A percentile compares a stretch with the other conserved stretches of the same genome.
Evolutionary conservation across 2,329 filamentous ascomycete species (phyloP).

Genomic region (Xylaria sp.): DNA sequence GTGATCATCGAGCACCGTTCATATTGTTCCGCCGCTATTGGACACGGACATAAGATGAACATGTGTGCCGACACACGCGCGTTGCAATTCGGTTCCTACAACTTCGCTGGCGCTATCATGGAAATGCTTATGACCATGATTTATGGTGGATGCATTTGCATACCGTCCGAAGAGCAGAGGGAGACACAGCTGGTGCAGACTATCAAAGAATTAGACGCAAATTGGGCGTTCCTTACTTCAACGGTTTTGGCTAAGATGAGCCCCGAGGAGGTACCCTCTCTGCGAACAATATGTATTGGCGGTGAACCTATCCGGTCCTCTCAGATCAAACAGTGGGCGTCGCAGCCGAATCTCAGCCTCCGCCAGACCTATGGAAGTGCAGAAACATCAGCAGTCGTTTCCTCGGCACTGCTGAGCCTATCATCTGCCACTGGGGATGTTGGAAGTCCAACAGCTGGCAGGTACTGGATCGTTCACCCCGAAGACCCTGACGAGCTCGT

Average conservation of each 20-base stretch:
- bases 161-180: background rate
- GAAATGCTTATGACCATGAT: constrained; percentile 6
- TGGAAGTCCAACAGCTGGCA: background rate
- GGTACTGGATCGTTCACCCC: constrained; percentile 11
- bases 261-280: constrained; percentile 11
- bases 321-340: constrained; percentile 8
- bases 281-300: background rate
- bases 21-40: constrained; percentile 2
- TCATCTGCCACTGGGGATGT: constrained; percentile 1
- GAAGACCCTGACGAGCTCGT: constrained; percentile 1
- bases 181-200: background rate
- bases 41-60: constrained; percentile 1
- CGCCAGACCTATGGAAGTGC: constrained; percentile 10
- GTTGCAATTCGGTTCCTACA: constrained; percentile 7
- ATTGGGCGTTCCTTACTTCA: constrained; percentile 9
- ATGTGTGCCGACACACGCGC: constrained; percentile 3
- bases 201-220: background rate
- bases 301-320: constrained; percentile 6
- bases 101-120: constrained; percentile 13
- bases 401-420: background rate
- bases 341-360: background rate
- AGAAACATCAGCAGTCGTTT: background rate
- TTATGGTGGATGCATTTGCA: constrained; percentile 7
- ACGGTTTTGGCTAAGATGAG: background rate
- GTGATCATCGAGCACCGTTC: constrained; percentile 3